Conservation (phyloP, 176 grass and related monocot genomes). For the Carex littledalei region DNA sequence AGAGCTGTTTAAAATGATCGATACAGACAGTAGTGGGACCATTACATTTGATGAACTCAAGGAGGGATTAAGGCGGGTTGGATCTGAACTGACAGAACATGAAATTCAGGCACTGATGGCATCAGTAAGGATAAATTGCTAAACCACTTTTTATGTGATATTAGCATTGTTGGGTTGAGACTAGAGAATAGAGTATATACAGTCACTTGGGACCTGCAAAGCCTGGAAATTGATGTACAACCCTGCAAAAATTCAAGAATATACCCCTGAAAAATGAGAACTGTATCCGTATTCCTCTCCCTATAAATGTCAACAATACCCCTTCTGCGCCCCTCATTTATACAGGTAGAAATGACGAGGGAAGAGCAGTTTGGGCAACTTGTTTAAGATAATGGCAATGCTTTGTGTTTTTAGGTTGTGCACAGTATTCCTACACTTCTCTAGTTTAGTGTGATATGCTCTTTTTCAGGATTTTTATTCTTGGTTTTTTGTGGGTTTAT, state of each 20-base stretch:
- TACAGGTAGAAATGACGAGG: background rate
- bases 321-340: background rate
- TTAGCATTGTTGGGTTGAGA: constrained; percentile 3
- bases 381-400: background rate
- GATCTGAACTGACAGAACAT: constrained; percentile 86
- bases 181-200: background rate
- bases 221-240: background rate
- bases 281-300: background rate
- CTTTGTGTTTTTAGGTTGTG: background rate
- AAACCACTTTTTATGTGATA: background rate
- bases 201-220: background rate
- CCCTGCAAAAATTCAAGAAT: background rate
- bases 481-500: background rate
- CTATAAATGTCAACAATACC: background rate
- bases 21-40: constrained; percentile 89
- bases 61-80: constrained; percentile 88
- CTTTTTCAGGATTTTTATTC: background rate
- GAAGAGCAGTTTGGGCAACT: background rate
- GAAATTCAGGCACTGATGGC: constrained; percentile 94
- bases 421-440: background rate
- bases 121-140: constrained; percentile 38
- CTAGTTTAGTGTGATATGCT: background rate
- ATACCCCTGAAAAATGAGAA: background rate
- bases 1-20: constrained; percentile 98
- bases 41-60: constrained; percentile 99